phyloP scores from a whole-genome alignment of 1,284 basidiomycete species.

The Rhodotorula sp. region DNA sequence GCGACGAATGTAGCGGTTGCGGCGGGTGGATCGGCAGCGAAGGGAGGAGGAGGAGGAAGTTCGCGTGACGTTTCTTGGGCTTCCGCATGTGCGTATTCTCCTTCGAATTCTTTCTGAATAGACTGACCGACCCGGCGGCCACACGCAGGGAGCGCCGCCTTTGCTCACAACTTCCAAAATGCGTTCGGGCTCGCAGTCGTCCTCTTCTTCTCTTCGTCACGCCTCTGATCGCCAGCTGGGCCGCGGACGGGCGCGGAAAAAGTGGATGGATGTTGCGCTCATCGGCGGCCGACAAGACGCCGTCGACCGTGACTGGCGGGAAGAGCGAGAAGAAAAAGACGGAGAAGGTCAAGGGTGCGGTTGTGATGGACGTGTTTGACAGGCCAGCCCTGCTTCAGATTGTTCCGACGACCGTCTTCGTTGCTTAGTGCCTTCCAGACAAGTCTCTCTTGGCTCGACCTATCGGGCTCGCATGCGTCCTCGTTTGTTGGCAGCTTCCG shows the following conservation, averaged over 20 bases:
- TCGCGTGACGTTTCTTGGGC: no score
- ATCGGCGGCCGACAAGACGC: background rate
- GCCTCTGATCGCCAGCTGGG: conserved; percentile 2
- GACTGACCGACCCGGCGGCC: no score
- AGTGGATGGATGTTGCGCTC: conserved; percentile 2
- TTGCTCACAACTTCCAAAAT: conserved; percentile 5
- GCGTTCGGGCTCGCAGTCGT: background rate
- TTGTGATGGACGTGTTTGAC: background rate
- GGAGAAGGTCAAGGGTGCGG: background rate
- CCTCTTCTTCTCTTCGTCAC: conserved; percentile 12
- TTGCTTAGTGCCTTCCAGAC: background rate
- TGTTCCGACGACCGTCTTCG: background rate
- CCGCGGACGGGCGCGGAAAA: background rate
- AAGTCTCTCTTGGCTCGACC: no score
- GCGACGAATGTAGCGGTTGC: no score
- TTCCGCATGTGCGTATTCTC: background rate
- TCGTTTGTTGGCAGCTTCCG: background rate
- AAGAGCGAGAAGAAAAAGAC: background rate
- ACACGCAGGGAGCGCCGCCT: conserved; percentile 4
- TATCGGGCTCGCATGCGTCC: no score
- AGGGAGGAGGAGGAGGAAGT: no score
- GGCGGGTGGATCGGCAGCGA: no score
- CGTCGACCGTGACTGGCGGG: background rate
- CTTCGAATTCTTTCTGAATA: no score
- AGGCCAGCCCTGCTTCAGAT: background rate